Evolutionary conservation across 352 stramenopile genomes (phyloP).

Genomic region (Halophytophthora polymorphica): DNA sequence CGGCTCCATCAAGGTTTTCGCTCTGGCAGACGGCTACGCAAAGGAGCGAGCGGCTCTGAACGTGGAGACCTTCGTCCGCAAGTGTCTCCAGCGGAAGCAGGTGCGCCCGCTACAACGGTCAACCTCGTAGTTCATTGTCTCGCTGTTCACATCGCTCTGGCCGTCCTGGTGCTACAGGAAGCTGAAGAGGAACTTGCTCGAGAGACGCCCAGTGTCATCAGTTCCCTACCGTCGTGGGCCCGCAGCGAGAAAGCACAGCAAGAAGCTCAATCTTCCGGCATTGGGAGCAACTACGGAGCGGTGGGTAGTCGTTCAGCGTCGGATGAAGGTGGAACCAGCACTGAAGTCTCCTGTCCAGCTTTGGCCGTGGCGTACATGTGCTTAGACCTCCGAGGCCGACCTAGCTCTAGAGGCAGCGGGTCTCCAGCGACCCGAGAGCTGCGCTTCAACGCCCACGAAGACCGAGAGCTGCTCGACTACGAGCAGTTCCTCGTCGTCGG

Average conservation of each 20-base stretch:
- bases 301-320: not conserved
- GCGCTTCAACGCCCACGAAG: constrained; percentile 46
- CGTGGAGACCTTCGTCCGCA: constrained; percentile 47
- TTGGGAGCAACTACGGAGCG: constrained; percentile 1
- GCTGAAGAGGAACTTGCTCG: constrained; percentile 34
- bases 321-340: constrained; percentile 11
- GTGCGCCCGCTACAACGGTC: not conserved
- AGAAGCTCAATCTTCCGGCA: constrained; percentile 7
- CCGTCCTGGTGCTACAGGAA: constrained; percentile 35
- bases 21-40: constrained; percentile 42
- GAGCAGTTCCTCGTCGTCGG: constrained; percentile 58
- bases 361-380: constrained; percentile 53
- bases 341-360: constrained; percentile 42
- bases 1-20: constrained; percentile 59
- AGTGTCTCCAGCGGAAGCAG: constrained; percentile 17
- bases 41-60: constrained; percentile 52
- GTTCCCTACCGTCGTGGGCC: constrained; percentile 63
- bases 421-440: constrained; percentile 2
- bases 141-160: not conserved
- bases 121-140: not conserved
- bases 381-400: constrained; percentile 7
- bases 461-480: constrained; percentile 44
- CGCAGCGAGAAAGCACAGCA: constrained; percentile 41
- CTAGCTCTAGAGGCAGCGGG: not conserved
- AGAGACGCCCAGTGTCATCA: constrained; percentile 63